Base-by-base conservation (phyloP, 192 early-diverging fungal species). In the Backusella morwellensis region DNA sequence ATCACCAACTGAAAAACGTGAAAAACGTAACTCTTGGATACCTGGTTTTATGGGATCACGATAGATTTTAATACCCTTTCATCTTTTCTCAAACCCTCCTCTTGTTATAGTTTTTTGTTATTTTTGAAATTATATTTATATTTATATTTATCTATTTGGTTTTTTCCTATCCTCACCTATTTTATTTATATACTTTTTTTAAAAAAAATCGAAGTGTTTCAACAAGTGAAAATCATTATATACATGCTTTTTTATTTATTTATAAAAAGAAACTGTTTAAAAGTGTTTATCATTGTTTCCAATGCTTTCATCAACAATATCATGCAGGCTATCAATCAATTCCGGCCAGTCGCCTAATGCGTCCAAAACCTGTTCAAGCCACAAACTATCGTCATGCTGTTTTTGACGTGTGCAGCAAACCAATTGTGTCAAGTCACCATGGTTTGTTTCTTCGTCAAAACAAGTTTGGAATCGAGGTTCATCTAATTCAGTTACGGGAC, bases 21-120 rank as follows among this genome's bases (percentile, higher is more conserved):
- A 75, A 54, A 77, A 78, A 19, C 80, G 80, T 38, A 67, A 68
- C 52, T 82, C 81, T 54, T 82, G 81, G 81, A 82, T 82, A 50
- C 73, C 80, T 63, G 80, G 80, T 17, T 81, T 81, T 56, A 81
- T 81, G 72, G 70, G 70, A 14, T 72, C 70, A 50, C 41, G 70
- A 47, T 72, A 72, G 23, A 71, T 68, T 34, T 29, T 29, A 63
- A 63, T 63, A 63, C 56, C 56, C 23, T 17, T 8, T n/a, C 23
- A 4, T 26, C 23, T 63, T 29, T 19, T 44, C 42, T 44, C 42
- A 44, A 17, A 29, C 26, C 23, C 29, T 29, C n/a, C 56, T 29
- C 6, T 12, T 59, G 4, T 59, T 19, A n/a, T 54, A n/a, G 23
- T 8, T 21, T 54, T 21, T 54, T 54, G 19, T 54, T 21, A 21